Evolutionary conservation across 441 rosid genomes (phyloP), one percentile per base, ranked within the genome.

Genomic region (Geranium incanum): DNA sequence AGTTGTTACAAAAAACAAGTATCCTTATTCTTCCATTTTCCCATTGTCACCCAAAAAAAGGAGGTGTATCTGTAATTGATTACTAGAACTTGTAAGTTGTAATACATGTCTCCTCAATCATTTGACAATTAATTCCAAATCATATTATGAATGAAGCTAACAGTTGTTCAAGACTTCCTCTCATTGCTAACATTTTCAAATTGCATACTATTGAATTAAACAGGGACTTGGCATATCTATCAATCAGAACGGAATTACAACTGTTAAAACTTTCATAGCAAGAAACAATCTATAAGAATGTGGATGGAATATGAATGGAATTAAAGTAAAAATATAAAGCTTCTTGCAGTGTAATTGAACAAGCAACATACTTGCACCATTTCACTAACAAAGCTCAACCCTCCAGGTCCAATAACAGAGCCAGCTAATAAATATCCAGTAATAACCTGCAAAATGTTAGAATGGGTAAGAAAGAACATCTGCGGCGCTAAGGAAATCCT

Each of bases 361-460:
- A 65, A 70, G 74, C 55, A 81, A 80, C 93, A 81, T 89, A 91
- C 98, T 81, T 93, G 97, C 80, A 91, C 97, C 97, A 93, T 86
- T 84, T 93, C 98, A 79, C 93, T 92, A 67, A 93, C 95, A 85
- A 88, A 91, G 84, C 92, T 89, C 68, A 93, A 87, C 55, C 98
- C 98, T 66, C 98, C 96, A 71, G 97, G 97, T 69, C 98, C 98
- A 83, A 91, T 91, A 59, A 89, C 16, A 70, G 97, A 93, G 68
- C 98, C 96, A 78, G 97, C 98, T 43, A 93, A 86, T 66, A 93
- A 82, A 81, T 93, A 93, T 70, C 98, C 98, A 66, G 97, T 86
- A 74, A 93, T 91, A 76, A 93, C 98, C 98, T 93, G 90, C 36
- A 82, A 78, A 63, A 37, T 72, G 68, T 68, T 8, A 3, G 66